Percentiles rank a stretch among this genome's conserved stretches.
These are phyloP conservation scores for Termitomyces eurrhizus DNA, from an alignment of 768 basidiomycete species.

Conservation along the genomic window DNA sequence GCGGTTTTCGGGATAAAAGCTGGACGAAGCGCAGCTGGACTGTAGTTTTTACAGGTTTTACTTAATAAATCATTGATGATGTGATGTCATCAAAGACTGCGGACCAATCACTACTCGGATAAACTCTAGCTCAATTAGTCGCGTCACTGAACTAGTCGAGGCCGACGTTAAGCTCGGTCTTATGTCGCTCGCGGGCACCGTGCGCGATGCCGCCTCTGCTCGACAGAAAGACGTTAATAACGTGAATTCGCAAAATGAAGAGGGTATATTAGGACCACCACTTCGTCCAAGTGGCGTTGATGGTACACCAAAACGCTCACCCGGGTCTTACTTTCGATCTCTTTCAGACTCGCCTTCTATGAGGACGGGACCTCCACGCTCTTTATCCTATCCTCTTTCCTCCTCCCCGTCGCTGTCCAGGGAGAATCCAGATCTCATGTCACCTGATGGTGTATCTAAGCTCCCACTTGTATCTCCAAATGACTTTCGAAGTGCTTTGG, in stretches of 20 bases:
- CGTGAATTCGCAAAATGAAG: neutral
- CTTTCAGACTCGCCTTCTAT: slow-evolving; percentile 51
- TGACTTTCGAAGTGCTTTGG: slow-evolving; percentile 63
- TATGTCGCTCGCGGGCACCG: slow-evolving; percentile 25
- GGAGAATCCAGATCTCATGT: slow-evolving; percentile 19
- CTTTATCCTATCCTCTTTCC: slow-evolving; percentile 58
- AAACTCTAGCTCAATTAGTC: neutral
- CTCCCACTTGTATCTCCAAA: slow-evolving; percentile 18
- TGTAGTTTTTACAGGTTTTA: neutral
- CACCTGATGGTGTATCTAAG: slow-evolving; percentile 25
- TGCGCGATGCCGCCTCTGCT: slow-evolving; percentile 15
- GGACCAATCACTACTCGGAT: neutral
- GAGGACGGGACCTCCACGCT: slow-evolving; percentile 72
- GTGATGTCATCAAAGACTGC: slow-evolving; percentile 18
- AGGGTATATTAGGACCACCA: neutral
- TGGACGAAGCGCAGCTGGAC: slow-evolving; percentile 39
- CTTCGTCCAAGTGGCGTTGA: neutral
- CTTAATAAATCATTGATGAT: neutral
- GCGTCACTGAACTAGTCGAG: neutral
- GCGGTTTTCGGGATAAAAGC: slow-evolving; percentile 64
- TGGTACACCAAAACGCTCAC: slow-evolving; percentile 13
- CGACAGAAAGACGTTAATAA: neutral
- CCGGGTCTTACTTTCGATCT: slow-evolving; percentile 20
- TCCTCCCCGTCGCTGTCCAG: slow-evolving; percentile 32
- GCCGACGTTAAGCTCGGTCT: neutral